Conservation (phyloP, 495 filamentous ascomycete genomes). For the Aspergillus incahuasiensis region DNA sequence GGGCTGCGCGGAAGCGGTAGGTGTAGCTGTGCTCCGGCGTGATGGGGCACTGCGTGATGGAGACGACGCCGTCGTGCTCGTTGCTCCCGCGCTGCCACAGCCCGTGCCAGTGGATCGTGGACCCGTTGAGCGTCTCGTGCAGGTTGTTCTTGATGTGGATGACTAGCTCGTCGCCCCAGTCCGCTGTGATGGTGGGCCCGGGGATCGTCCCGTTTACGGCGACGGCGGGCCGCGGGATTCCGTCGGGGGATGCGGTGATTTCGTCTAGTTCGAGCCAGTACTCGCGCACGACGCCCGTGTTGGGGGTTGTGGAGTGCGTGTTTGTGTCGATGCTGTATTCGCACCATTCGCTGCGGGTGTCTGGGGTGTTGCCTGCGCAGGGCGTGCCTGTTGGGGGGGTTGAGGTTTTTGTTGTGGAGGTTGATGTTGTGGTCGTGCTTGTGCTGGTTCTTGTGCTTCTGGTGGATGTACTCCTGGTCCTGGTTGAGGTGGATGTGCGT, state of each 20-base stretch:
- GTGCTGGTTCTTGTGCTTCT: neutral
- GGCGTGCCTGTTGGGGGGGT: neutral
- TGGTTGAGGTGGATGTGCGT: neutral
- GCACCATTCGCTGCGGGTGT: slow-evolving; percentile 25
- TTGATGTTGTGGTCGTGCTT: slow-evolving; percentile 1
- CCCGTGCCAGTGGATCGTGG: slow-evolving; percentile 50
- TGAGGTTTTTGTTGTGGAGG: neutral
- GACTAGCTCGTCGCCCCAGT: slow-evolving; percentile 64
- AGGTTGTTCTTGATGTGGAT: slow-evolving; percentile 67
- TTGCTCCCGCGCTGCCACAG: slow-evolving; percentile 46
- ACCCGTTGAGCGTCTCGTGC: slow-evolving; percentile 52
- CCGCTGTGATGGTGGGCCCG: slow-evolving; percentile 52
- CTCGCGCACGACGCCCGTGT: slow-evolving; percentile 32
- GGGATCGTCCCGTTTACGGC: slow-evolving; percentile 71
- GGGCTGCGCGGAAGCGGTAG: slow-evolving; percentile 69
- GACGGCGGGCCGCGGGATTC: slow-evolving; percentile 55
- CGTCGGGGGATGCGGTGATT: slow-evolving; percentile 69
- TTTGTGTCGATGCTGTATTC: slow-evolving; percentile 52
- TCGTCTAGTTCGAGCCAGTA: slow-evolving; percentile 31
- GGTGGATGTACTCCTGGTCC: neutral
- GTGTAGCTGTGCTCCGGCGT: slow-evolving; percentile 57
- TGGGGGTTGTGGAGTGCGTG: slow-evolving; percentile 43
- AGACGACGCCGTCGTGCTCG: slow-evolving; percentile 59
- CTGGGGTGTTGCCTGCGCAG: slow-evolving; percentile 6
- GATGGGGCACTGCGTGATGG: slow-evolving; percentile 63